Evolutionary conservation across 2,329 filamentous ascomycete genomes (phyloP), one percentile per base, ranked within the genome.

Genomic region (Clonostachys sp.): DNA sequence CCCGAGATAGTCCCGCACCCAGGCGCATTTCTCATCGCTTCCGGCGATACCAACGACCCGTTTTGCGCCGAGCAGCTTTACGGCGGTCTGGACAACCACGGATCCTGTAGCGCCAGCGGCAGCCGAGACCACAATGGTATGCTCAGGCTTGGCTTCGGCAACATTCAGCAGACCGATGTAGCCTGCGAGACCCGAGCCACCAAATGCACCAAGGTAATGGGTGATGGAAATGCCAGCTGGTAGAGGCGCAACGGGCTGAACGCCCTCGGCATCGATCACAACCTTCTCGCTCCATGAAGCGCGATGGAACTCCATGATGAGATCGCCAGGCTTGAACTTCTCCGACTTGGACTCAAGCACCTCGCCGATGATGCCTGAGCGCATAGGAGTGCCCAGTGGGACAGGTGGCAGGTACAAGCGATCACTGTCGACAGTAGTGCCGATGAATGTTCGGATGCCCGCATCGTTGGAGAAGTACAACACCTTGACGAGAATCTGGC

Each of bases 61-160:
- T 12, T 39, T 18, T 41, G 68, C 67, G 12, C 85, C 87, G 12
- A 39, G 14, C 63, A 83, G 81, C 45, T 89, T 67, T 71, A 89
- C 90, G n/a, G 86, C 86, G 54, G 91, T 89, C 67, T 92, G 88
- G 1, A 86, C 87, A 0, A 81, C 87, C 2, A 91, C 80, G 58
- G 78, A 85, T 1, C 88, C 88, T 0, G 88, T 91, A 0, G 87
- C 88, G 3, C 88, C 88, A 1, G 87, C 88, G 3, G 88, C 88
- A 6, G 86, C 87, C 10, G 82, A 86, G 0, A 92, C 84, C 7
- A 91, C 86, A 2, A 91, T 86, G 4, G 85, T 83, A 52, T 91
- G 86, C 5, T 86, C 86, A 3, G 76, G 64, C 62, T 84, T 81
- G 36, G 86, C 80, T 46, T 85, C 70, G 3, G 80, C 87, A 41